A percentile compares a stretch with the other conserved stretches of the same genome.
These are phyloP conservation scores for Keithomyces neogunnii DNA, from an alignment of 2,329 filamentous ascomycete genomes.

Conservation along the genomic window DNA sequence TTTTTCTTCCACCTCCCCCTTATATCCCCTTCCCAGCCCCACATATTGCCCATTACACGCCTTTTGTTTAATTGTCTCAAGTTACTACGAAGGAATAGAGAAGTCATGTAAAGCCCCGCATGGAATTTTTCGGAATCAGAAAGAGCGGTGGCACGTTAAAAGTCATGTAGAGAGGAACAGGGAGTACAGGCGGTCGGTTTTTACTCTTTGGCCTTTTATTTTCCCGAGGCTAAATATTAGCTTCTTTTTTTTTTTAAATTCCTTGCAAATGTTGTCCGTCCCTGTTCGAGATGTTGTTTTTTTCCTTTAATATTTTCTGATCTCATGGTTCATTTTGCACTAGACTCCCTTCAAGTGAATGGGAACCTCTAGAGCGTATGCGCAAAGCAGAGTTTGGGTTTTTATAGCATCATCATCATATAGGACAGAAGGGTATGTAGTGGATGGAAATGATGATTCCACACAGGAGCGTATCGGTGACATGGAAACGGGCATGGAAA, in stretches of 20 bases:
- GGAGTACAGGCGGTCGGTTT: conserved; percentile 29
- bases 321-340: conserved; percentile 14
- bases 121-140: conserved; percentile 13
- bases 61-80: conserved; percentile 17
- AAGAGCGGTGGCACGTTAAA: conserved; percentile 27
- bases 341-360: conserved; percentile 27
- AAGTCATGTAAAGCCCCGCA: conserved; percentile 32
- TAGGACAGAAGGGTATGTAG: not conserved
- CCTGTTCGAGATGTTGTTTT: not conserved
- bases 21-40: conserved; percentile 1
- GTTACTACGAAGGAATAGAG: conserved; percentile 30
- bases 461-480: conserved; percentile 1
- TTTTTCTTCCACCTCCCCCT: not conserved
- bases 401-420: conserved; percentile 1
- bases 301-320: not conserved
- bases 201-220: conserved; percentile 11
- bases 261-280: not conserved
- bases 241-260: not conserved
- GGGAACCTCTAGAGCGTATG: conserved; percentile 12
- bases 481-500: not conserved
- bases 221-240: conserved; percentile 3
- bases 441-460: not conserved
- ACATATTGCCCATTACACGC: conserved; percentile 7
- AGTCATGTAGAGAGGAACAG: conserved; percentile 33
- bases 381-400: not conserved